Evolutionary conservation across 2,329 filamentous ascomycete species (phyloP), one percentile per base, ranked within the genome.

Genomic region (Trichoderma guizhouense): DNA sequence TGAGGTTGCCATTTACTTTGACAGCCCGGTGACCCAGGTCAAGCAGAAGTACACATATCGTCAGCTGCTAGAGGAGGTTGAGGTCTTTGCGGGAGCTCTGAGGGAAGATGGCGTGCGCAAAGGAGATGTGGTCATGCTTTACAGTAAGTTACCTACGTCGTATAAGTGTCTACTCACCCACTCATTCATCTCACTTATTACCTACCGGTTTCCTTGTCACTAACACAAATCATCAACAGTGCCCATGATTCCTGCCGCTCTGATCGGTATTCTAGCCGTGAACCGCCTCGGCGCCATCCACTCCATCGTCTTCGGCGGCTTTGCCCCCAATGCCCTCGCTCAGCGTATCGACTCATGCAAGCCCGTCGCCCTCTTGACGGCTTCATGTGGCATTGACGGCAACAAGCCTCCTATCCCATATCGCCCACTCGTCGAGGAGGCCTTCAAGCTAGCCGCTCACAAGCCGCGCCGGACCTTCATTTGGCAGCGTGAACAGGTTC

Each of bases 281-380:
- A 90, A 90, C 73, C 89, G 94, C 11, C 85, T 98, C 1, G 95
- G 95, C 12, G 95, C 94, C 18, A 90, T 98, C 67, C 95, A 98
- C 79, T 91, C 93, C 4, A 93, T 97, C 5, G 95, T 98, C 4
- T 98, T 98, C 81, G 95, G 95, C 55, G 95, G 95, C 0, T 98
- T 98, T 79, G 94, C 93, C 0, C 86, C 94, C 0, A 85, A 87
- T 11, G 93, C 94, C 5, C 86, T 98, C 58, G 93, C 94, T 1
- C 95, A 98, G 82, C 88, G 95, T 30, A 97, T 98, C 75, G 94
- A 97, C 65, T 92, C 93, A 0, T 93, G 92, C 8, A 87, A 87
- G 39, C 93, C 95, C 8, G 88, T 88, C 9, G 90, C 88, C 11
- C 89, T 98, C 63, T 88, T 98, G 79, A 97, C 95, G 0, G 94